Evolutionary conservation across 129 eudicot genomes (phyloP).

Genomic region (Flaveria sonorensis): DNA sequence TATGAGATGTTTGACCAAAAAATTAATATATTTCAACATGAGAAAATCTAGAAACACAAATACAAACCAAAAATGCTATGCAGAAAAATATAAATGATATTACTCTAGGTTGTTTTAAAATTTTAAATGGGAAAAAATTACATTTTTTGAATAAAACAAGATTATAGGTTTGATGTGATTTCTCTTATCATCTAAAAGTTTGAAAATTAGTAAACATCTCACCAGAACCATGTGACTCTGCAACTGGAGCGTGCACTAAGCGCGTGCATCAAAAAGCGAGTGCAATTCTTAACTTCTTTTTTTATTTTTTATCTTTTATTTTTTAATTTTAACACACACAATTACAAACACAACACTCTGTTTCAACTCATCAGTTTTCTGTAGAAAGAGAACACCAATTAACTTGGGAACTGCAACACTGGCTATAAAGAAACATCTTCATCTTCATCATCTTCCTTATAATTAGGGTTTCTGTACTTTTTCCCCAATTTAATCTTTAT

Average conservation of each 20-base stretch:
- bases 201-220: constrained; percentile 25
- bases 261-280: constrained; percentile 35
- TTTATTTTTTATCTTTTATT: not conserved
- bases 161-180: not conserved
- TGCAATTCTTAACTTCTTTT: not conserved
- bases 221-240: constrained; percentile 44
- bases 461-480: constrained; percentile 28
- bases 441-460: constrained; percentile 15
- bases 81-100: too few species aligned
- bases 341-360: constrained; percentile 15
- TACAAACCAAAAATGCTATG: too few species aligned
- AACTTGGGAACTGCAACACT: constrained; percentile 36
- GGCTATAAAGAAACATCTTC: constrained; percentile 11
- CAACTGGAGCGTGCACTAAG: constrained; percentile 27
- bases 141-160: not conserved
- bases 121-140: too few species aligned
- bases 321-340: not conserved
- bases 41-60: too few species aligned
- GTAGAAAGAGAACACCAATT: constrained; percentile 22
- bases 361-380: not conserved
- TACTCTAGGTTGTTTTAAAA: too few species aligned
- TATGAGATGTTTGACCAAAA: too few species aligned
- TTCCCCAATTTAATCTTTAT: not conserved
- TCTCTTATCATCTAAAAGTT: not conserved
- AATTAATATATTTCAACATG: too few species aligned